A percentile compares a stretch with the other conserved stretches of the same genome.
Evolutionary conservation across 176 grass and related monocot species (phyloP).

Genomic region (Avena atlantica): DNA sequence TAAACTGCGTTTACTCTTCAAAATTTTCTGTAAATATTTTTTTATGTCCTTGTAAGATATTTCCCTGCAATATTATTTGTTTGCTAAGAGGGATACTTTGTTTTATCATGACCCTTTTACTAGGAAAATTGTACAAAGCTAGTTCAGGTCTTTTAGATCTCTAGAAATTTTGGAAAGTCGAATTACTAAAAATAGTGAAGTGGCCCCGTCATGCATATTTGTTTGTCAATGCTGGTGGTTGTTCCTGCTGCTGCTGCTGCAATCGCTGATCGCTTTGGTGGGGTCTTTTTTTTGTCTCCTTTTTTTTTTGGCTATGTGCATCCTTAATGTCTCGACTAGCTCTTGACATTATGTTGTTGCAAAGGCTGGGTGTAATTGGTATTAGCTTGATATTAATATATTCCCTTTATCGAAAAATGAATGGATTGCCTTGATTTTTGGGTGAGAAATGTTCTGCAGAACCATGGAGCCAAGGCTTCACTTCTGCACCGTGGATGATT

Average conservation of each 20-base stretch:
- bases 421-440: neutral
- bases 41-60: conserved; percentile 1
- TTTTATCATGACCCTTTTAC: neutral
- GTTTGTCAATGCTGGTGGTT: neutral
- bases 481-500: neutral
- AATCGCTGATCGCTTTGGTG: neutral
- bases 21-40: neutral
- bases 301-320: no score
- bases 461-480: neutral
- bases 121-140: neutral
- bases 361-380: neutral
- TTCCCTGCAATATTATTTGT: conserved; percentile 3
- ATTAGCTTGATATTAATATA: neutral
- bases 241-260: neutral
- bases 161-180: neutral
- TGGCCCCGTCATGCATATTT: neutral
- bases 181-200: neutral
- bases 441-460: neutral
- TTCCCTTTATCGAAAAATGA: neutral
- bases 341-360: neutral
- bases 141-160: conserved; percentile 8
- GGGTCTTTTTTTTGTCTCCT: neutral
- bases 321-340: neutral
- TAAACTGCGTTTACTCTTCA: neutral
- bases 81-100: conserved; percentile 3